Percentiles rank a stretch among this genome's conserved stretches.
These are phyloP conservation scores for Hippophae gyantsensis DNA, from an alignment of 306 rosid genomes.

Conservation along the genomic window DNA sequence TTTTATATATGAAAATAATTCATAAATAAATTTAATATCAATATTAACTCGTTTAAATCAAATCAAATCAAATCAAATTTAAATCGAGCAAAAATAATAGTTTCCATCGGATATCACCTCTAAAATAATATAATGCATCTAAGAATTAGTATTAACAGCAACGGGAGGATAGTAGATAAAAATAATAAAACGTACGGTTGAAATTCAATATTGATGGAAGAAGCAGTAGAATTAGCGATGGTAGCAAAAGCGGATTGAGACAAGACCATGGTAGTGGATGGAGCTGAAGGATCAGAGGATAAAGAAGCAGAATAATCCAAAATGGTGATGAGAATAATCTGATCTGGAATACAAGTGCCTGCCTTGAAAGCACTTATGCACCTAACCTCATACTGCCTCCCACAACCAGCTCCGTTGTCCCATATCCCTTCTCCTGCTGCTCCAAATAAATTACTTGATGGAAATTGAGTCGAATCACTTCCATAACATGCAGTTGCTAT, in stretches of 20 bases:
- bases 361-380: conserved; percentile 61
- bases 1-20: too few relatives aligned
- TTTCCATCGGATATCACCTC: too few relatives aligned
- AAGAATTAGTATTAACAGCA: too few relatives aligned
- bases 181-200: conserved; percentile 38
- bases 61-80: too few relatives aligned
- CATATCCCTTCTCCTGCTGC: conserved; percentile 76
- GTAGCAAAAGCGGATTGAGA: conserved; percentile 46
- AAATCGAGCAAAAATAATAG: too few relatives aligned
- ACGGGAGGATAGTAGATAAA: neutral
- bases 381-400: conserved; percentile 66
- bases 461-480: conserved; percentile 42
- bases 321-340: conserved; percentile 51
- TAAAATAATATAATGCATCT: too few relatives aligned
- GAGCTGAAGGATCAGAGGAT: conserved; percentile 12
- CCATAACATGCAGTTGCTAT: conserved; percentile 64
- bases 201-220: conserved; percentile 49
- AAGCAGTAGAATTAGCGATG: conserved; percentile 34
- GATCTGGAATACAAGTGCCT: conserved; percentile 38
- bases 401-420: conserved; percentile 90
- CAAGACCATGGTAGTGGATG: conserved; percentile 39
- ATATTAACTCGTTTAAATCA: accelerated
- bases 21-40: too few relatives aligned
- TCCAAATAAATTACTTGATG: conserved; percentile 60
- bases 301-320: conserved; percentile 25